Evolutionary conservation across 225 moss, liverwort and hornwort species (phyloP), one percentile per base, ranked within the genome.

Genomic region (Pseudoscleropodium purum): DNA sequence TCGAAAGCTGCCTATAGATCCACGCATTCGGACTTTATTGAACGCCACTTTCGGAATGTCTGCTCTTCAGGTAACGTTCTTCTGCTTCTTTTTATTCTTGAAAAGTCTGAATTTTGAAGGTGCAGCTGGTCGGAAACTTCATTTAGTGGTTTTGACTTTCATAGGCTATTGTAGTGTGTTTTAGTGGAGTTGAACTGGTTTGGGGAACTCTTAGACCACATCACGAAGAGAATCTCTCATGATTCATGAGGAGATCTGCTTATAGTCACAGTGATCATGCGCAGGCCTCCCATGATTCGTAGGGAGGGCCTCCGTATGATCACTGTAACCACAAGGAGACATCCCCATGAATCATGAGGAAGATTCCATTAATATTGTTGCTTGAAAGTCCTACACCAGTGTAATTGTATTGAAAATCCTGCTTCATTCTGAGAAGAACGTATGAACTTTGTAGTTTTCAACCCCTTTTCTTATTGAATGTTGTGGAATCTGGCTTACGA

Each of bases 21-120:
- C 95, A 63, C 92, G 92, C 56, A 89, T 97, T 52, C 93, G 92
- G 51, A 86, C 92, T 70, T 78, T 97, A 79, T 83, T 97, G 81
- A 95, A 97, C 84, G 92, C 96, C 72, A 95, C 96, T 65, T 92
- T 99, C 63, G 95, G 96, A 93, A 97, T 99, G 97, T 93, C 94
- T 90, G 95, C 91, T 59, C 91, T 97, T 80, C 99, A 99, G 95
- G 99, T 99, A 92, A 72, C 59, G 34, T 79, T 45, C 47, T 70
- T 39, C 36, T 78, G 20, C 45, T 67, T 33, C 14, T 75, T 88
- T 64, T 57, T 56, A 62, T 79, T 84, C 62, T 84, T 85, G 74
- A 84, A 63, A 34, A 65, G 59, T 66, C 57, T 66, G 79, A 80
- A 29, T 13, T 60, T 30, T 68, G 81, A 81, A 85, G 85, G 25